Evolutionary conservation across 2,329 filamentous ascomycete genomes (phyloP), one percentile per base, ranked within the genome.

Genomic region (Botryotinia convoluta): DNA sequence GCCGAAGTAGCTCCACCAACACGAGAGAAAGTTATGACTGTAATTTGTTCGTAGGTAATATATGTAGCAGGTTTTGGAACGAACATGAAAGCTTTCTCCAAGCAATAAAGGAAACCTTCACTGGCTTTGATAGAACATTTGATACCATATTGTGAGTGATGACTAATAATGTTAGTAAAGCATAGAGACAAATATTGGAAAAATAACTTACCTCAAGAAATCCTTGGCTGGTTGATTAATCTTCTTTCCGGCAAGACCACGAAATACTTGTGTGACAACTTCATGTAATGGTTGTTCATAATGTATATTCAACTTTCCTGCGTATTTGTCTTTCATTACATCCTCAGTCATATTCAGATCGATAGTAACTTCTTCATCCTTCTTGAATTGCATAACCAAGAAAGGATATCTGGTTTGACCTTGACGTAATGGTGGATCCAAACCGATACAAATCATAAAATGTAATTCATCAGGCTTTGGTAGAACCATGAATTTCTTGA

Each of bases 71-170:
- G 96, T 85, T 99, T 99, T 45, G 96, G 96, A 26, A 99, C 96
- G 82, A 99, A 99, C 89, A 99, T 97, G 83, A 99, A 97, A 12
- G 95, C 95, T 84, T 98, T 98, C 84, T 99, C 96, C 77, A 99
- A 85, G 82, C 95, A 98, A 88, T 97, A 99, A 69, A 99, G 86
- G 81, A 97, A 95, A 74, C 97, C 96, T 84, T 99, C 96, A 83
- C 97, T 98, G 71, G 97, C 97, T 85, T 99, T 99, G 89, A 99
- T 98, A n/a, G 95, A 97, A 84, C 96, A 99, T 85, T 99, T 99
- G 84, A 99, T 97, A 74, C 96, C 96, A 78, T 91, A 93, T 83
- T 98, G 95, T 79, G 92, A 90, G 82, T 97, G 94, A 84, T 98
- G 96, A 77, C 93, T 89, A 69, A 10, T 37, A 57, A 32, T 29